Percentiles rank a stretch among this genome's conserved stretches.
phyloP scores from a whole-genome alignment of 768 basidiomycete species.

The Pleurotus pulmonarius region DNA sequence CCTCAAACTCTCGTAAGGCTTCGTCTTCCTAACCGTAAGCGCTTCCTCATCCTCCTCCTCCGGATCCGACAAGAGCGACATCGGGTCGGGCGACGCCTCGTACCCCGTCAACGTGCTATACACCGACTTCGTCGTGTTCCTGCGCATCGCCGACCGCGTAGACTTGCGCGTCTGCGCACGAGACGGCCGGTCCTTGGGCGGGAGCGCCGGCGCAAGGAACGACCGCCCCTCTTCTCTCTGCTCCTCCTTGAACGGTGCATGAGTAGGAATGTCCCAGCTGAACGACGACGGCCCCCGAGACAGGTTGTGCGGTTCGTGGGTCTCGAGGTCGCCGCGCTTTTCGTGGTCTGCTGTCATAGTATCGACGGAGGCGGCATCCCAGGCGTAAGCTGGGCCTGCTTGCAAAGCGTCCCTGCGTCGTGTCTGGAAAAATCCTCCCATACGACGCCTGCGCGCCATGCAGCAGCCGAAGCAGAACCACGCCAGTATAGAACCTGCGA shows the following conservation, averaged over 20 bases:
- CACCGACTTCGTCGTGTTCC: conserved; percentile 4
- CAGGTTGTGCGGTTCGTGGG: neutral
- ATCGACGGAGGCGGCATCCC: conserved; percentile 15
- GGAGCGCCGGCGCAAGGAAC: conserved; percentile 18
- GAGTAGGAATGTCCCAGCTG: conserved; percentile 5
- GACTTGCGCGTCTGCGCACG: conserved; percentile 4
- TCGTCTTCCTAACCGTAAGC: conserved; percentile 14
- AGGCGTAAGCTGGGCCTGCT: conserved; percentile 18
- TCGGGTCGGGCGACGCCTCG: conserved; percentile 16
- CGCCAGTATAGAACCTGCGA: conserved; percentile 24
- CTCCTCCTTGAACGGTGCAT: neutral
- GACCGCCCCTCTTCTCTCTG: conserved; percentile 18
- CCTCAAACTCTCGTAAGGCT: conserved; percentile 41
- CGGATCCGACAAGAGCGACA: conserved; percentile 20
- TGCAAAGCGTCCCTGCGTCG: conserved; percentile 8
- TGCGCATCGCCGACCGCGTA: conserved; percentile 9
- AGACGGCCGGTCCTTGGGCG: neutral
- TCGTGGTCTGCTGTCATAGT: conserved; percentile 11
- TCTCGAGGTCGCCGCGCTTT: neutral
- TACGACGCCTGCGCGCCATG: conserved; percentile 13
- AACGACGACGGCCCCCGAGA: conserved; percentile 15
- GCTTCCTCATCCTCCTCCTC: conserved; percentile 3
- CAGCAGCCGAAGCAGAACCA: conserved; percentile 35
- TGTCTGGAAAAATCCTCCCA: neutral
- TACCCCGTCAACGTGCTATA: conserved; percentile 14